Conservation (phyloP, 2,329 filamentous ascomycete species). For the Teratosphaeria zuluensis region DNA sequence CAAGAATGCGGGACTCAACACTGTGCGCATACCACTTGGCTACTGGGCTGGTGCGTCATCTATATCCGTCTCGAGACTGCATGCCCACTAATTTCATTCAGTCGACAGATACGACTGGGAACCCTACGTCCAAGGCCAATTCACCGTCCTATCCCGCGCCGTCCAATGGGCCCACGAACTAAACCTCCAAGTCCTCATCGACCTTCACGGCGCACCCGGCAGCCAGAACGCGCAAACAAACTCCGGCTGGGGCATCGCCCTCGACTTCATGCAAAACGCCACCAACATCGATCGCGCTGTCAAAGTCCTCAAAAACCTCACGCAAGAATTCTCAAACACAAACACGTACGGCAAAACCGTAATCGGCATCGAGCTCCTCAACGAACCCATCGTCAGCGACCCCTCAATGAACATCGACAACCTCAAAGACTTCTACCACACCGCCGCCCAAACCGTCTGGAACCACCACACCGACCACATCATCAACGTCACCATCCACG, state of each 20-base stretch:
- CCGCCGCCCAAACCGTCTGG: conserved; percentile 3
- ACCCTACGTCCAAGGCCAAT: conserved; percentile 11
- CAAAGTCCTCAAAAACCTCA: conserved; percentile 13
- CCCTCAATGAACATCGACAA: neutral
- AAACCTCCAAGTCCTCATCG: conserved; percentile 13
- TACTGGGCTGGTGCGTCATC: neutral
- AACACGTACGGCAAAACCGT: conserved; percentile 9
- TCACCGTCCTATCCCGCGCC: conserved; percentile 6
- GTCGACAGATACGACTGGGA: conserved; percentile 13
- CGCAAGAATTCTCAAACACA: conserved; percentile 12
- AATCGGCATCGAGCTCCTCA: conserved; percentile 12
- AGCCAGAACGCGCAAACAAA: conserved; percentile 12
- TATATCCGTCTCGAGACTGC: neutral
- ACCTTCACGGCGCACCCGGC: conserved; percentile 14
- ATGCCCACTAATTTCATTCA: neutral
- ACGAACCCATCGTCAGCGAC: conserved; percentile 8
- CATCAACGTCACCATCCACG: conserved; percentile 8
- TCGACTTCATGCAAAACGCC: conserved; percentile 9
- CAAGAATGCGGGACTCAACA: conserved; percentile 1
- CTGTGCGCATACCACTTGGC: conserved; percentile 1
- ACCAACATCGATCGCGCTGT: conserved; percentile 13
- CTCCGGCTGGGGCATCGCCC: conserved; percentile 9
- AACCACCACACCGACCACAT: neutral
- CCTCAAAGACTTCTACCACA: conserved; percentile 6
- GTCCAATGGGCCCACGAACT: conserved; percentile 15